Percentiles rank a stretch among this genome's conserved stretches.
Conservation (phyloP, 1,284 basidiomycete species). For the Apiotrichum veenhuisii region DNA sequence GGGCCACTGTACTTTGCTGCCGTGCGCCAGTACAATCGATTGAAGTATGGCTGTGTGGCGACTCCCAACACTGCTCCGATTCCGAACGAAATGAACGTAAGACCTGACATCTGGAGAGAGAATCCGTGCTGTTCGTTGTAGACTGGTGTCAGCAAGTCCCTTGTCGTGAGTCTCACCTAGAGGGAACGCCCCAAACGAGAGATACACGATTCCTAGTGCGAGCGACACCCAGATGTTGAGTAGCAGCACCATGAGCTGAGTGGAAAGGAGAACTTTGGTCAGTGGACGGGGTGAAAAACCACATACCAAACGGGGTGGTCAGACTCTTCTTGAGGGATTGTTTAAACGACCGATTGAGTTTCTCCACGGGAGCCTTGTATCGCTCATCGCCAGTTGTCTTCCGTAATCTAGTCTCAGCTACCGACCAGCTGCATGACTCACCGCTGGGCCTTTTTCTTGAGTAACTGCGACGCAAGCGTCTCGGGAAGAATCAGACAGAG, state of each 20-base stretch:
- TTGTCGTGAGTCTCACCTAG: too few relatives aligned
- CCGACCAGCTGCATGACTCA: too few relatives aligned
- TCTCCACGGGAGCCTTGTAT: neutral
- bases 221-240: neutral
- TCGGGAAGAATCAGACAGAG: constrained; percentile 26
- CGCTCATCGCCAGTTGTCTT: neutral
- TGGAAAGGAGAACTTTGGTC: too few relatives aligned
- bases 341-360: neutral
- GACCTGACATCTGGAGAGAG: neutral
- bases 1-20: constrained; percentile 1
- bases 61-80: neutral
- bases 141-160: neutral
- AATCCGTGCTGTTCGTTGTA: too few relatives aligned
- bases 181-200: constrained; percentile 1
- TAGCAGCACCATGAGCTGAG: neutral
- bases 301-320: neutral
- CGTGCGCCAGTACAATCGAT: neutral
- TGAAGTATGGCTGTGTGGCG: neutral
- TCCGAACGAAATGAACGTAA: neutral
- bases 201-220: neutral
- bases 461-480: constrained; percentile 19
- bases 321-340: neutral
- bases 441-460: constrained; percentile 22
- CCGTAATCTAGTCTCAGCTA: neutral
- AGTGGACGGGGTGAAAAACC: neutral